Evolutionary conservation across 371 early-diverging fungal species (phyloP), one percentile per base, ranked within the genome.

Genomic region (Quaeritorhiza haematococci): DNA sequence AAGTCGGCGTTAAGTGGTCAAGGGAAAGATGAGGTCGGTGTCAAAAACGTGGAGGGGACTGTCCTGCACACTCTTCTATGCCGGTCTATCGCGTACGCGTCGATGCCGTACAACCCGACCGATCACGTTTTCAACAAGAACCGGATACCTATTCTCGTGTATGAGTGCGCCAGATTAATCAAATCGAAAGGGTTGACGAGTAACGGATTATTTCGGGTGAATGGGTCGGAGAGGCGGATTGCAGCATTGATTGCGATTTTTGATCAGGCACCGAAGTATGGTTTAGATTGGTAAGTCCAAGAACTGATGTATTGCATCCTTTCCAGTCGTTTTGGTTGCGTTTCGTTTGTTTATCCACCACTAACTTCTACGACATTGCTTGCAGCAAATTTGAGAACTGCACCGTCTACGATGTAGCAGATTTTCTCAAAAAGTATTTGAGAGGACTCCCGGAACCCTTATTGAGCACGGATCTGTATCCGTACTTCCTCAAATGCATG

Each of bases 371-470:
- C 5, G 2, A 0, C 10, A n/a, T 42, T 51, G 3, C 41, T 30
- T 1, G 7, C 50, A 55, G 57, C 23, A 55, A 45, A 4, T 69
- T 73, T 41, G 68, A 69, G 33, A 69, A 67, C 28, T 68, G 63
- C 59, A 64, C 61, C 7, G 58, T 62, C n/a, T 74, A 68, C 47
- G 75, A 74, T 59, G 70, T 69, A 13, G 75, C 75, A 0, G 75
- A 70, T 30, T 57, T 67, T 26, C 42, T 74, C 15, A 74, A 74
- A 48, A 55, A 61, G 32, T 74, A 65, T 49, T 44, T 71, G 6
- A 49, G 75, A 33, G 58, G 58, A 3, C 50, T 74, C 17, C 71
- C 69, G 19, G 75, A 74, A 42, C 75, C 75, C 3, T 49, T 74
- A 30, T 51, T 74, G 21, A 69, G 71, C 7, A 56, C 59, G 0